A percentile compares a stretch with the other conserved stretches of the same genome.
phyloP scores from a whole-genome alignment of 768 basidiomycete species.

The Phlebiopsis gigantea region DNA sequence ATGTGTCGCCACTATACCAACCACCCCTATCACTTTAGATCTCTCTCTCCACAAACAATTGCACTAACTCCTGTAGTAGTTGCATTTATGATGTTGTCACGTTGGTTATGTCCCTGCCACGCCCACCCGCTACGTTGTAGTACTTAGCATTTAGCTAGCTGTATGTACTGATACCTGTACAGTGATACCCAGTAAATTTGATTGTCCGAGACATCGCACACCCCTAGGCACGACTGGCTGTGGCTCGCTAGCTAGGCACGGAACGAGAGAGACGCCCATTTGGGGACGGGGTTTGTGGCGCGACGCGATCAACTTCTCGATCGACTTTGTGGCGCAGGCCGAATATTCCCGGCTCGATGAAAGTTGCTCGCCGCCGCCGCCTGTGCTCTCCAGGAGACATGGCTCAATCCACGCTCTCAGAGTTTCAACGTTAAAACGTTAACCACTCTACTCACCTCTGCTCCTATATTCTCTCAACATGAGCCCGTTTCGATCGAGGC shows the following conservation, averaged over 20 bases:
- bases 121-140: not conserved
- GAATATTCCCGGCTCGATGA: not conserved
- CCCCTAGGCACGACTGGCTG: not conserved
- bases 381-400: too few species aligned
- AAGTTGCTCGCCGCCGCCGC: too few species aligned
- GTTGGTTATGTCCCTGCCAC: not conserved
- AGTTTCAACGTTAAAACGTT: too few species aligned
- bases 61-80: not conserved
- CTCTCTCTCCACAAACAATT: not conserved
- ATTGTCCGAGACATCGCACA: not conserved
- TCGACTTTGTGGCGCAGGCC: conserved; percentile 1
- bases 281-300: not conserved
- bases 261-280: not conserved
- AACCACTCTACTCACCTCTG: not conserved
- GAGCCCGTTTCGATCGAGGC: too few species aligned
- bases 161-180: not conserved
- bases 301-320: conserved; percentile 1
- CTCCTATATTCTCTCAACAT: too few species aligned
- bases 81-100: not conserved
- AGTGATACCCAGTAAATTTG: not conserved
- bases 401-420: too few species aligned
- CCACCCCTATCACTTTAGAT: not conserved
- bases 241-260: too few species aligned
- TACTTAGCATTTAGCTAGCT: not conserved
- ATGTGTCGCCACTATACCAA: conserved; percentile 1